Evolutionary conservation across 192 early-diverging fungal species (phyloP), one percentile per base, ranked within the genome.

Genomic region (Coemansia sp.): DNA sequence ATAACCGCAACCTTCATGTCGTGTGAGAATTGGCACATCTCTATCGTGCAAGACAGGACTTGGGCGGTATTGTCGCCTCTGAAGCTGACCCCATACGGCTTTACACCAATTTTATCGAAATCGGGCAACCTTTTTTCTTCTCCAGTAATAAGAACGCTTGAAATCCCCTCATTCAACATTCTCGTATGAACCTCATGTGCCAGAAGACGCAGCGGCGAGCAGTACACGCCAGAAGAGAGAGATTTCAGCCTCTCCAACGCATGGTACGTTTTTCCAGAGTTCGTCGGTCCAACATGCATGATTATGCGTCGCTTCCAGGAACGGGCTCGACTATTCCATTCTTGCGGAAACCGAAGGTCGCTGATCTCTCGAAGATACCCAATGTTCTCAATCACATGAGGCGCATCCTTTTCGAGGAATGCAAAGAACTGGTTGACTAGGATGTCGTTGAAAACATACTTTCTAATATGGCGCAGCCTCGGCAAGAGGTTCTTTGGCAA

Each of bases 241-340:
- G 72, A 51, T 61, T 80, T 63, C 39, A 99, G 86, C 35, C 89
- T 84, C 66, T 91, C 60, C 14, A 99, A 71, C 8, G 97, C 97
- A 36, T 86, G 84, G 75, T 97, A 91, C 2, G 97, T 99, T 70
- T 99, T 99, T 69, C 97, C 97, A 23, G 93, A 94, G 80, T 99
- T 99, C 7, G 97, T 99, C 41, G 97, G 97, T 8, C 97, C 97
- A 23, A 99, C 92, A 67, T 99, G 95, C 80, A 97, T 85, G 34
- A 94, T 86, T 58, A 99, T 93, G 33, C 89, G 90, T 33, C 94
- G 84, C 56, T 92, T 85, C 78, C 92, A 83, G 45, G 81, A 74
- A 33, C 97, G 88, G 16, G 95, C 90, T 11, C 76, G 77, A 0
- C 87, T 84, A 73, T 85, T 87, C 93, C 92, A 94, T 66, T 94